Base-by-base conservation (phyloP, 345 rosid species). In the Linum usitatissimum region DNA sequence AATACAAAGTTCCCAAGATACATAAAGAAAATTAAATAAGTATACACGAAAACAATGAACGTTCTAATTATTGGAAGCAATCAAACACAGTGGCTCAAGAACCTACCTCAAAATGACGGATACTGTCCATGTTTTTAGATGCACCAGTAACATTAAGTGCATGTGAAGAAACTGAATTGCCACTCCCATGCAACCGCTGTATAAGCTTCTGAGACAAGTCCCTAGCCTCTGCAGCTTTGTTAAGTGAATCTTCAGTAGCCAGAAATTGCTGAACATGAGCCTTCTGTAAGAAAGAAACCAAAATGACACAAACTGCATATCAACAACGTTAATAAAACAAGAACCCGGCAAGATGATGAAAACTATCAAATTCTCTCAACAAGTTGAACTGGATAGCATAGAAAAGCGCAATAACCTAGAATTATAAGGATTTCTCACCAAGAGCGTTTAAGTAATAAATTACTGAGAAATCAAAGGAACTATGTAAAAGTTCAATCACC, bases 231-330 rank as follows among this genome's bases (percentile, higher is more conserved):
- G 84, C 85, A 73, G 95, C 87, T 82, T 85, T 91, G 78, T 86
- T 88, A 51, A 82, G 76, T 55, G 98, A 87, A 79, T 86, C 95
- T 80, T 91, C 95, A 75, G 96, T 88, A 48, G 92, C 96, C 76
- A 88, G 73, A 83, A 91, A 88, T 77, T 88, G 98, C 71, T 91
- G 91, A 68, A 88, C 95, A 74, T 91, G 96, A 53, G 96, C 98
- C 82, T 91, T 86, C 95, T 87, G 79, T 53, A 69, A 23, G 69
- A 6, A 69, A 40, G 23, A 54, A 61, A 20, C 67, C 54, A 56
- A 58, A 61, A n/a, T n/a, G n/a, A 36, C 30, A 51, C n/a, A 48
- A 48, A 71, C 66, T 77, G 53, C 21, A 62, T 48, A 57, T 63
- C 21, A 49, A 23, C 51, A 55, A 21, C 23, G 20, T 4, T 18